Evolutionary conservation across 148 eudicot genomes (phyloP), one percentile per base, ranked within the genome.

Genomic region (Agrostemma githago): DNA sequence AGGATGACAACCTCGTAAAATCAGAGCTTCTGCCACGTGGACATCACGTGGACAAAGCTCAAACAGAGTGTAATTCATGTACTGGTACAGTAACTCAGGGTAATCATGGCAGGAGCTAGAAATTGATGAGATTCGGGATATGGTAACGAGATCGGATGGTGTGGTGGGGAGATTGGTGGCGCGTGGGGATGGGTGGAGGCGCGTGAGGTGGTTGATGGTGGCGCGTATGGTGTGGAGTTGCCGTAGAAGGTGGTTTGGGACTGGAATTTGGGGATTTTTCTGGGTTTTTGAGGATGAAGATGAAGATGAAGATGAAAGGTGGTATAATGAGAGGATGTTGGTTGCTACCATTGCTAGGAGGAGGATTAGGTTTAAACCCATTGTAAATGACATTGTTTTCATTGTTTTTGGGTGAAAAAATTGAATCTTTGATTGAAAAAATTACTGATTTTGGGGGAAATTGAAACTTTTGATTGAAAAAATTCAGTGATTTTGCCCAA

Each of bases 191-290:
- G 82, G 79, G 14, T 85, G 89, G 84, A 85, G 89, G 88, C 85
- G 86, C 74, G 95, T 92, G 85, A 92, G 97, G 84, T 90, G 96
- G 85, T 76, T 87, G 79, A 92, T 90, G 84, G 97, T 88, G 87
- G 97, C 92, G 83, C 92, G 92, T 79, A 92, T 90, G 80, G 97
- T 92, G 72, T 80, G 75, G 58, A 92, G 92, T 53, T 92, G 96
- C 38, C 73, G 91, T 78, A 92, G 72, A 39, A 92, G 97, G 83
- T 92, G 89, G 51, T 85, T 86, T 11, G 97, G 97, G 46, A 90
- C 84, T 0, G n/a, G n/a, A n/a, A n/a, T n/a, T n/a, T n/a, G n/a
- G n/a, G n/a, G n/a, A n/a, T n/a, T n/a, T n/a, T n/a, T n/a, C n/a
- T 59, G 78, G 83, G 37, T 60, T 75, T 17, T 72, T 37, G 73